Evolutionary conservation across 345 rosid species (phyloP), one percentile per base, ranked within the genome.

Genomic region (Dimocarpus longan): DNA sequence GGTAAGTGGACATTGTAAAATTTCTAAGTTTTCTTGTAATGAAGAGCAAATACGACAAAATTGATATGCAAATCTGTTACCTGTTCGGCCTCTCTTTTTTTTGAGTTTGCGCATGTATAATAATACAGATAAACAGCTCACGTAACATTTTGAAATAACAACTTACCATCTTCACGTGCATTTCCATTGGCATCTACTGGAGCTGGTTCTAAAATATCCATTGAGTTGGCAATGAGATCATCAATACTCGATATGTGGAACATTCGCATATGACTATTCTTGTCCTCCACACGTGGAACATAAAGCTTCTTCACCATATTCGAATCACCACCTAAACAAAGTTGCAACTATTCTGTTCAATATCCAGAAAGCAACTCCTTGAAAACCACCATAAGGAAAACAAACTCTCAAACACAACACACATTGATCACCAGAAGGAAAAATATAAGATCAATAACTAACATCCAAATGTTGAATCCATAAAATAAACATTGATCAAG

Each of bases 201-300:
- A 83, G 94, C 93, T 46, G 98, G 99, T 83, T 96, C 99, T 80
- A 96, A 88, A 82, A 96, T 96, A 74, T 90, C 81, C 99, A 96
- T 96, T 0, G 99, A 91, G 78, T 96, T 96, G 43, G 97, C 93
- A 83, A 92, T 81, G 13, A 94, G 86, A 85, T 94, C 98, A 66
- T 90, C 89, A 76, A 93, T 84, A 52, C 83, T 87, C 32, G 94
- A 91, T 73, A 94, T 91, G 78, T 86, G 88, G 63, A 94, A 86
- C 98, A 96, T 93, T 63, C 94, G 80, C 98, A 96, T 94, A 84
- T 94, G 86, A 72, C 97, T 80, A 59, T 94, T 94, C 88, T 90
- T 94, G 84, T 96, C 98, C 88, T 94, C 99, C 78, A 96, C 98
- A 19, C 92, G 88, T 12, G 98, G 99, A 68, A 96, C 97, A 86